Base-by-base conservation (phyloP, 805 yeast species). In the Ogataea nitratoaversa region DNA sequence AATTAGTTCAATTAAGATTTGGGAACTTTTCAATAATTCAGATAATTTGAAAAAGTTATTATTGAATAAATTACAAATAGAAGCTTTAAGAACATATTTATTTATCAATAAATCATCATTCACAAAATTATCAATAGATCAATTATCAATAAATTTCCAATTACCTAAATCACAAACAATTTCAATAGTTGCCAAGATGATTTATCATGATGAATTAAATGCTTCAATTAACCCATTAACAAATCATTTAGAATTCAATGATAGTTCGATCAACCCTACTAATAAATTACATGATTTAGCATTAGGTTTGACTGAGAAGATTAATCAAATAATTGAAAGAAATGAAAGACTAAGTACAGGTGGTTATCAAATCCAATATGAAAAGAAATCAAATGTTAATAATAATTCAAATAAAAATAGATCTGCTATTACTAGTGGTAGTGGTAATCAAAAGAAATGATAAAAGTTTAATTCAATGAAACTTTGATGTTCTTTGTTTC, bases 71-170 rank as follows among this genome's bases (percentile, higher is more conserved):
- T 75, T 95, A 54, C 95, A 93, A 71, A 70, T 79, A 40, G 96
- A 88, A 66, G 95, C 96, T 35, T 74, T 93, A 59, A 80, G 95
- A 67, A 87, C 97, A n/a, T 93, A 85, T 64, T 71, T 93, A 49
- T 85, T 88, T 72, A 82, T 85, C 48, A 89, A 83, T 70, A 86
- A 85, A 59, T 65, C 80, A 25, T 81, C 79, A 54, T 89, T 82
- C 68, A 70, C 82, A 46, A 83, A 84, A 48, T 74, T 91, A 41
- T 82, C 96, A 3, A 63, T 89, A 36, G 62, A 70, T 14, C 78
- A 78, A 51, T 70, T 93, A 54, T 68, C 88, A 18, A 59, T 69
- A 36, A 71, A 79, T 46, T 93, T 91, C 61, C 82, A 79, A 52
- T 67, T 91, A 36, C 61, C 75, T 13, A 71, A 66, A 45, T 68